Evolutionary conservation across 176 grass and related monocot genomes (phyloP).

Genomic region (Oryza glaberrima): DNA sequence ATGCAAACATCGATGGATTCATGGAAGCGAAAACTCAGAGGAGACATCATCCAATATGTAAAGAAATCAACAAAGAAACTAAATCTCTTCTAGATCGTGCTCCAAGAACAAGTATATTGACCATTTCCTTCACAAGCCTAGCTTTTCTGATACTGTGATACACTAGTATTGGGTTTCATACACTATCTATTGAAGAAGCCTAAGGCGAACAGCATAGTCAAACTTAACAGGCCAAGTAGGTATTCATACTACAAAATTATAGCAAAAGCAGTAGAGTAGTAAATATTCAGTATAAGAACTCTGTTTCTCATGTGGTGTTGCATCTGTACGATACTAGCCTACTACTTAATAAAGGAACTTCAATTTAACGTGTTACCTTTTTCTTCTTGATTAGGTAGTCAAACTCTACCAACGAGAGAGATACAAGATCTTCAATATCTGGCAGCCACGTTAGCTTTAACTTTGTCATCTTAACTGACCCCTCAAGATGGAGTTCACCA

Average conservation of each 20-base stretch:
- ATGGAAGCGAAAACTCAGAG: not conserved
- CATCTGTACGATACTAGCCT: not conserved
- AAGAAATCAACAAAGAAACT: not conserved
- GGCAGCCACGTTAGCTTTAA: constrained; percentile 93
- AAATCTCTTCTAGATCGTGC: not conserved
- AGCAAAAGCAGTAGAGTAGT: not conserved
- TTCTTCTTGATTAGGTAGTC: constrained; percentile 96
- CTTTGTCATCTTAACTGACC: constrained; percentile 87
- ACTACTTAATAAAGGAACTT: not conserved
- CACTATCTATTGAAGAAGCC: not conserved
- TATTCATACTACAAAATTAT: constrained; percentile 5
- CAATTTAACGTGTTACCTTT: constrained; percentile 57
- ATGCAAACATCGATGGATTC: not conserved
- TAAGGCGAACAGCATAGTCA: not conserved
- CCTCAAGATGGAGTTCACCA: constrained; percentile 86
- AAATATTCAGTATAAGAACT: not conserved
- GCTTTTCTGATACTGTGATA: not conserved
- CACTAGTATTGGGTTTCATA: constrained; percentile 5
- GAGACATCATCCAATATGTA: not conserved
- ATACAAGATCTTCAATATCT: constrained; percentile 74
- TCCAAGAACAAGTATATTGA: constrained; percentile 14
- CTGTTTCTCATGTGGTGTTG: not conserved
- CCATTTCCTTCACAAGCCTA: not conserved
- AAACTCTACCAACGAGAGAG: constrained; percentile 80
- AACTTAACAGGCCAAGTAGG: not conserved